Conservation (phyloP, 192 early-diverging fungal genomes). For the Coemansia sp. region DNA sequence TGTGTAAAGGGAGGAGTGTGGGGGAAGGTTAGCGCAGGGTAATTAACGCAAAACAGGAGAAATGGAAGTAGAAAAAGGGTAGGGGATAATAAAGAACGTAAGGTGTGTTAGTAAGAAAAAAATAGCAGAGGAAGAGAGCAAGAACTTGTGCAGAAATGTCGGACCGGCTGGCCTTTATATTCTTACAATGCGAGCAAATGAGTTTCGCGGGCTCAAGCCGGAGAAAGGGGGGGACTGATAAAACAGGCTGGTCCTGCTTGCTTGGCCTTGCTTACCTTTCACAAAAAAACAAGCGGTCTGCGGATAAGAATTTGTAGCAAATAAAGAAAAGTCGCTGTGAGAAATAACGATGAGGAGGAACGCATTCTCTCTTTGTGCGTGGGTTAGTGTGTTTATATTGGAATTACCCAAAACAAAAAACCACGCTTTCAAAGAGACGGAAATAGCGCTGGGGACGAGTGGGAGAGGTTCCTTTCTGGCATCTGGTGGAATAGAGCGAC, state of each 20-base stretch:
- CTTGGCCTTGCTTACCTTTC: constrained; percentile 23
- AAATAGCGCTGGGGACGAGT: constrained; percentile 8
- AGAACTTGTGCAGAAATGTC: constrained; percentile 12
- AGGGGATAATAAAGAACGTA: constrained; percentile 15
- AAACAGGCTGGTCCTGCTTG: neutral
- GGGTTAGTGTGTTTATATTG: constrained; percentile 35
- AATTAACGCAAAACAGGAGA: neutral
- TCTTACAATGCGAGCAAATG: neutral
- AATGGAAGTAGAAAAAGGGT: neutral
- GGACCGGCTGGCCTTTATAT: constrained; percentile 29
- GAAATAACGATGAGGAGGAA: constrained; percentile 41
- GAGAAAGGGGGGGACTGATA: neutral
- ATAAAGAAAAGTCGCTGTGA: constrained; percentile 45
- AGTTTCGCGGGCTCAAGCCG: neutral
- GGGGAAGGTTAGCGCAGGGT: neutral
- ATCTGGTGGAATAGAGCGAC: constrained; percentile 20
- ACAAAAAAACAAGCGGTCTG: constrained; percentile 42
- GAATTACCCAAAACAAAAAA: constrained; percentile 27
- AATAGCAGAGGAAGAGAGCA: constrained; percentile 12
- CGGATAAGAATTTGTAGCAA: constrained; percentile 11
- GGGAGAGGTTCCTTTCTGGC: constrained; percentile 13
- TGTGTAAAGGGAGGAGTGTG: constrained; percentile 12
- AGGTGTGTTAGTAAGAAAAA: constrained; percentile 20
- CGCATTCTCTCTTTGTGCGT: constrained; percentile 30
- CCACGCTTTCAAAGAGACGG: constrained; percentile 12